Percentiles rank a stretch among this genome's conserved stretches.
These are phyloP conservation scores for Eucalyptus globulus DNA, from an alignment of 345 rosid genomes.

Conservation along the genomic window DNA sequence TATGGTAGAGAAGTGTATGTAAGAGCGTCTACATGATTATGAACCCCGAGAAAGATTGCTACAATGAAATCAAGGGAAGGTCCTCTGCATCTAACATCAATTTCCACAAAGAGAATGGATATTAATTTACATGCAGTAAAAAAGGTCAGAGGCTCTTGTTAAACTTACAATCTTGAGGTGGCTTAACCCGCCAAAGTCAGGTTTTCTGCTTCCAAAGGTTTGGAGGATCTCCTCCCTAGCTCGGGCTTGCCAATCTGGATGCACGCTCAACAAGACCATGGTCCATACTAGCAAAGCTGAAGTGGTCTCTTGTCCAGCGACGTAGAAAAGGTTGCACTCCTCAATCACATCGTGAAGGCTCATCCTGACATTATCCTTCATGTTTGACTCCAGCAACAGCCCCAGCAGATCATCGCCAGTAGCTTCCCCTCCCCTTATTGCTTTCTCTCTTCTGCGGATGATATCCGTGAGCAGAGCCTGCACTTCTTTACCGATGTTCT, in stretches of 20 bases:
- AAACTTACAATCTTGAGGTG: slow-evolving; percentile 36
- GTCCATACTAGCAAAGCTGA: slow-evolving; percentile 46
- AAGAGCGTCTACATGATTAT: background rate
- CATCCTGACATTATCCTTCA: slow-evolving; percentile 5
- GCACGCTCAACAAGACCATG: slow-evolving; percentile 26
- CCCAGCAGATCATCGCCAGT: slow-evolving; percentile 19
- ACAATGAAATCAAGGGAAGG: background rate
- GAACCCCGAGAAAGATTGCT: background rate
- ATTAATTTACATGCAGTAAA: background rate
- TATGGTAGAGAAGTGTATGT: background rate
- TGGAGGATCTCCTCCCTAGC: slow-evolving; percentile 49
- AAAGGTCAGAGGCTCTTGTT: background rate
- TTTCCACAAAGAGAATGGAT: background rate
- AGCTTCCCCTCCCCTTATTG: slow-evolving; percentile 11
- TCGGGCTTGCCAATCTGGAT: slow-evolving; percentile 47
- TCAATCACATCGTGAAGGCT: slow-evolving; percentile 37
- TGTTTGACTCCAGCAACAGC: slow-evolving; percentile 34
- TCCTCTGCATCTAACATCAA: background rate
- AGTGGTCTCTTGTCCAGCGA: slow-evolving; percentile 61
- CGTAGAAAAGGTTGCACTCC: slow-evolving; percentile 56
- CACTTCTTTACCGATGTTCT: slow-evolving; percentile 7
- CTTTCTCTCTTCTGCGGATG: slow-evolving; percentile 18
- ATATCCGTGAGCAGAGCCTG: slow-evolving; percentile 14
- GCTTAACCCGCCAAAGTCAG: slow-evolving; percentile 7
- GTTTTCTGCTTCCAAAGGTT: slow-evolving; percentile 23